phyloP scores from a whole-genome alignment of 257 asterid species.

The Forsythia viridissima region DNA sequence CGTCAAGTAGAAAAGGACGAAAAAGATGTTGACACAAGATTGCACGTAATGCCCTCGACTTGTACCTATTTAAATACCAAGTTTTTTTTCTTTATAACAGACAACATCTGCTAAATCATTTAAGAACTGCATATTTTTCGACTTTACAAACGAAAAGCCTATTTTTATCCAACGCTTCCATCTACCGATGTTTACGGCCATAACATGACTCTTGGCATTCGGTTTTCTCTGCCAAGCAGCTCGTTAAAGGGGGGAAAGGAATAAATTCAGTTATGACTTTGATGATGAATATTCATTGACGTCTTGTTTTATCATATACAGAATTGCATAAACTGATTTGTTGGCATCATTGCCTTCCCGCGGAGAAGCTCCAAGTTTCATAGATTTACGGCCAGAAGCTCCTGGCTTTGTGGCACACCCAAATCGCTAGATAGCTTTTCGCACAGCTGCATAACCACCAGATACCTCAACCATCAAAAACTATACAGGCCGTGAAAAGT shows the following conservation, averaged over 20 bases:
- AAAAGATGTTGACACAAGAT: neutral
- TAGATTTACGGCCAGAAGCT: conserved; percentile 30
- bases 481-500: neutral
- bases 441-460: conserved; percentile 62
- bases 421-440: conserved; percentile 71
- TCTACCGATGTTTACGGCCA: neutral
- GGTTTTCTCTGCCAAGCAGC: neutral
- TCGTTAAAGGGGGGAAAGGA: neutral
- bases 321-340: neutral
- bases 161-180: neutral
- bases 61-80: too few relatives aligned
- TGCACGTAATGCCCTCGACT: neutral
- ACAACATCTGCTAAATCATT: neutral
- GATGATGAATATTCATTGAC: neutral
- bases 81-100: neutral
- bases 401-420: conserved; percentile 64
- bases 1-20: too few relatives aligned
- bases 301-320: neutral
- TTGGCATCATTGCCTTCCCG: neutral
- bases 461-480: conserved; percentile 2
- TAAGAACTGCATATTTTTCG: neutral
- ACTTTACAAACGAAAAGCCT: neutral
- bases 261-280: neutral
- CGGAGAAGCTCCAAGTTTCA: neutral
- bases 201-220: neutral